A percentile compares a stretch with the other conserved stretches of the same genome.
Evolutionary conservation across 768 basidiomycete genomes (phyloP).

Genomic region (Termitomyces sp.): DNA sequence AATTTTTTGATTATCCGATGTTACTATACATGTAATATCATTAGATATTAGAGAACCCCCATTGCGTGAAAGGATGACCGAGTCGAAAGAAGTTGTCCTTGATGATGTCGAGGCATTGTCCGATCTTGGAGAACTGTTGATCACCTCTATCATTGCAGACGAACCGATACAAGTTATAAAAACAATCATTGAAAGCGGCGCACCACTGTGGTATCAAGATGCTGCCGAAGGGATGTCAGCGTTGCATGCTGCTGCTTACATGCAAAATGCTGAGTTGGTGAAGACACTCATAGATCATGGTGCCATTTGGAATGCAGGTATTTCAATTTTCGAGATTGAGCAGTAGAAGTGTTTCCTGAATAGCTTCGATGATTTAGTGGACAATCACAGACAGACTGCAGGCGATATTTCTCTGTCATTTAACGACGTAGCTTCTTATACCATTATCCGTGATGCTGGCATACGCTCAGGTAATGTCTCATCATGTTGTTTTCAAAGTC

Average conservation of each 20-base stretch:
- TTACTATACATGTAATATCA: not conserved
- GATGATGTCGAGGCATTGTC: conserved; percentile 39
- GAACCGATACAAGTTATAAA: conserved; percentile 40
- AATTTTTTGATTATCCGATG: not conserved
- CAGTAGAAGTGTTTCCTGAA: not conserved
- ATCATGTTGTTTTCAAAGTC: conserved; percentile 1
- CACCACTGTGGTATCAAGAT: conserved; percentile 90
- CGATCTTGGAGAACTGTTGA: conserved; percentile 52
- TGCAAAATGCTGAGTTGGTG: conserved; percentile 59
- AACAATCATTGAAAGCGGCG: conserved; percentile 53
- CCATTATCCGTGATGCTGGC: conserved; percentile 83
- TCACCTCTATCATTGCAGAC: conserved; percentile 49
- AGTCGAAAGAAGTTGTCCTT: not conserved
- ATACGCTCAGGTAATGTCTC: conserved; percentile 69
- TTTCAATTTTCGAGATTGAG: not conserved
- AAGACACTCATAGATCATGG: conserved; percentile 70
- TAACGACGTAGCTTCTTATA: conserved; percentile 73
- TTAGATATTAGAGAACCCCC: not conserved
- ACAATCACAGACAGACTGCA: conserved; percentile 75
- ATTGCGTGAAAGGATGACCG: conserved; percentile 18
- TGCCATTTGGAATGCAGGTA: conserved; percentile 89
- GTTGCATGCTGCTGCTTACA: conserved; percentile 82
- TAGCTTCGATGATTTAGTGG: conserved; percentile 39
- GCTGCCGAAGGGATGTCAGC: conserved; percentile 72
- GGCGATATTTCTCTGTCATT: conserved; percentile 87